Percentiles rank a stretch among this genome's conserved stretches.
These are phyloP conservation scores for Apophysomyces elegans DNA, from an alignment of 371 early-diverging fungal genomes.

Conservation along the genomic window DNA sequence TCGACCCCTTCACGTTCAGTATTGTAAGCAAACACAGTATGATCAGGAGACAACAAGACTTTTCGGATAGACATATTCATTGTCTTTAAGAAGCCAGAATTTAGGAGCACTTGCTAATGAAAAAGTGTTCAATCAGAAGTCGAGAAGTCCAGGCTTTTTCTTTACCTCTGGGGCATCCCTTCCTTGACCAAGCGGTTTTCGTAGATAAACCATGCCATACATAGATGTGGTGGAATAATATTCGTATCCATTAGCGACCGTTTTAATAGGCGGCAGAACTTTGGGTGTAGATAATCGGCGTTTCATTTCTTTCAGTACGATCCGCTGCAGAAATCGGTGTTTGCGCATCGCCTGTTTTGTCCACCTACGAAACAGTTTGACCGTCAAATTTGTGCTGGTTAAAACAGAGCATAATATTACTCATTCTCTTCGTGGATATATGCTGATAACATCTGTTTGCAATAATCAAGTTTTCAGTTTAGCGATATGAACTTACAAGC, in stretches of 20 bases:
- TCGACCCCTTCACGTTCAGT: slow-evolving; percentile 66
- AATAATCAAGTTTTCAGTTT: slow-evolving; percentile 8
- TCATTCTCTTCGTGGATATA: slow-evolving; percentile 64
- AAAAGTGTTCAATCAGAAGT: not conserved
- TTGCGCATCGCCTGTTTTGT: slow-evolving; percentile 31
- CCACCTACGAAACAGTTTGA: slow-evolving; percentile 24
- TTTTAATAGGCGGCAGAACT: slow-evolving; percentile 55
- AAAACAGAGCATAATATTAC: slow-evolving; percentile 28
- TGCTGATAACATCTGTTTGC: slow-evolving; percentile 42
- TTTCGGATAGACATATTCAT: slow-evolving; percentile 61
- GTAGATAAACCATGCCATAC: slow-evolving; percentile 62
- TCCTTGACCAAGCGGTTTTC: slow-evolving; percentile 50
- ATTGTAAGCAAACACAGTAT: slow-evolving; percentile 65
- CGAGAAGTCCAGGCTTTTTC: not conserved
- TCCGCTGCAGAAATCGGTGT: slow-evolving; percentile 38
- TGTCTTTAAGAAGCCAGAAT: slow-evolving; percentile 58
- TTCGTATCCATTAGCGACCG: slow-evolving; percentile 61
- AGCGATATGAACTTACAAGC: not conserved
- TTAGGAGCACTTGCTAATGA: slow-evolving; percentile 57
- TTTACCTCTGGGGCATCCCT: slow-evolving; percentile 52
- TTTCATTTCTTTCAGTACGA: slow-evolving; percentile 60
- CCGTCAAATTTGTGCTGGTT: not conserved
- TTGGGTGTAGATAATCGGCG: slow-evolving; percentile 49
- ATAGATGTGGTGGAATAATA: slow-evolving; percentile 64
- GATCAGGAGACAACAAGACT: slow-evolving; percentile 62